Percentiles rank a stretch among this genome's conserved stretches.
phyloP scores from a whole-genome alignment of 2,329 filamentous ascomycete species.

The Apiospora rasikravindrae region DNA sequence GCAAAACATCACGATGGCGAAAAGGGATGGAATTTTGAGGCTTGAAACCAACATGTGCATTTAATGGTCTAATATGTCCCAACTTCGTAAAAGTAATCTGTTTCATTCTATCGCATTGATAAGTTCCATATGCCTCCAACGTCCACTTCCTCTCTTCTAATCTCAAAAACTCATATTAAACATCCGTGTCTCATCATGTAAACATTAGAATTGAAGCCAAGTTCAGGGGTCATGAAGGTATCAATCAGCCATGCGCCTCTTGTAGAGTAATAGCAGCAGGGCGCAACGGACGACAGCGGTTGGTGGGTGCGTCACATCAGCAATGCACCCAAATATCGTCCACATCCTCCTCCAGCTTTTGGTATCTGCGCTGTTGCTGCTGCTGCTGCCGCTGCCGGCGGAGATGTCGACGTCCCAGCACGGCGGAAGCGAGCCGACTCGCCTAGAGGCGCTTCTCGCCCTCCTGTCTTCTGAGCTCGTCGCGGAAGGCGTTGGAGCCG shows the following conservation, averaged over 20 bases:
- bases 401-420: neutral
- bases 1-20: no score
- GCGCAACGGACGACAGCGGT: neutral
- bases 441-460: constrained; percentile 43
- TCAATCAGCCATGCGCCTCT: neutral
- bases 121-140: neutral
- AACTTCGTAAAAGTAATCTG: neutral
- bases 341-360: neutral
- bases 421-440: neutral
- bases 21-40: neutral
- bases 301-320: neutral
- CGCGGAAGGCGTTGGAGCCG: constrained; percentile 50
- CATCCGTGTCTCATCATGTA: constrained; percentile 15
- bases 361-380: neutral
- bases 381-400: neutral
- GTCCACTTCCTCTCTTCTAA: neutral
- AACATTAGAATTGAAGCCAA: constrained; percentile 13
- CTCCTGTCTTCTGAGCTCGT: constrained; percentile 56
- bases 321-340: neutral
- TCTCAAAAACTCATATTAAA: neutral
- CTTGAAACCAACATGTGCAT: neutral
- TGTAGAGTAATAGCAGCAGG: no score
- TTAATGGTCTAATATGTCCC: neutral
- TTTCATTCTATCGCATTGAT: neutral
- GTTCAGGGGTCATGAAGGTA: neutral